phyloP scores from a whole-genome alignment of 305 asterid species.

The Solanum hybrid region DNA sequence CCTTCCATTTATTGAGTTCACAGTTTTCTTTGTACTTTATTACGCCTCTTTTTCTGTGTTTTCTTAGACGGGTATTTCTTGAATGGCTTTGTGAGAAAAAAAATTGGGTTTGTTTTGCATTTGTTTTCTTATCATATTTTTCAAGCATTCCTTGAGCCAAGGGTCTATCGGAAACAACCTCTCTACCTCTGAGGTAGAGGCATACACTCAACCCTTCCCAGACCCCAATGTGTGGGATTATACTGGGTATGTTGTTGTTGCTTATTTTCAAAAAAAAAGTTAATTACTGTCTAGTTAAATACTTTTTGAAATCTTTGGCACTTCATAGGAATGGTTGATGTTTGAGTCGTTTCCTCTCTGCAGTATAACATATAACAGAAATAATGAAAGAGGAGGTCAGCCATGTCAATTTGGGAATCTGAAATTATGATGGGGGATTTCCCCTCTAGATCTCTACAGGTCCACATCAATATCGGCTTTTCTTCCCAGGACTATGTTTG shows the following conservation, averaged over 20 bases:
- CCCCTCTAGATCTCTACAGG: neutral
- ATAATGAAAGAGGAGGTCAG: neutral
- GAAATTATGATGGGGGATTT: neutral
- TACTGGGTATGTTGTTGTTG: neutral
- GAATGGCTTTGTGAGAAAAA: neutral
- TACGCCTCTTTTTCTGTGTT: neutral
- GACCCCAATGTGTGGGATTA: neutral
- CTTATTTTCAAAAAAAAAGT: neutral
- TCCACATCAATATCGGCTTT: neutral
- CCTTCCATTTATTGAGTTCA: neutral
- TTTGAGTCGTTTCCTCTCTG: neutral
- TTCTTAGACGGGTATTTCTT: neutral
- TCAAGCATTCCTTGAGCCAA: neutral
- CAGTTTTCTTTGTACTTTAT: neutral
- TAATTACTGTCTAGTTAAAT: neutral
- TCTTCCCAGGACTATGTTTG: neutral
- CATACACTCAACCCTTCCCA: neutral
- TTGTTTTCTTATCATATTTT: neutral
- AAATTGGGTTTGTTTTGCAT: neutral
- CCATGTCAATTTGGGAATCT: neutral
- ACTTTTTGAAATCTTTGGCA: neutral
- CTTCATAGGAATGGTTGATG: neutral
- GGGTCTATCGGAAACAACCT: neutral
- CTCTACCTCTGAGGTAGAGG: neutral
- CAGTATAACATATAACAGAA: neutral